phyloP scores from a whole-genome alignment of 1,284 basidiomycete genomes.

The Cryptococcus maquisensis region DNA sequence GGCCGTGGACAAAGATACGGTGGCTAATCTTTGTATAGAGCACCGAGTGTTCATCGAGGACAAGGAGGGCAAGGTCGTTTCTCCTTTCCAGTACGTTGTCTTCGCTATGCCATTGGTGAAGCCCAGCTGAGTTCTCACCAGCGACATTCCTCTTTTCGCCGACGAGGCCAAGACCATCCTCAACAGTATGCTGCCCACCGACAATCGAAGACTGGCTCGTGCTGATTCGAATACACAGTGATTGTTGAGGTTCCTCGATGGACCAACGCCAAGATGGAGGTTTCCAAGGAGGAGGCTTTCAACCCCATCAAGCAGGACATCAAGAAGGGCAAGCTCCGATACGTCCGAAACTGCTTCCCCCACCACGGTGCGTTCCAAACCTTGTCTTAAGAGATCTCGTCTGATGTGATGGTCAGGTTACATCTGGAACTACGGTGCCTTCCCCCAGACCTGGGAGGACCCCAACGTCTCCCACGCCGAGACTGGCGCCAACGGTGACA shows the following conservation, averaged over 20 bases:
- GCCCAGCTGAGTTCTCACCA: constrained; percentile 11
- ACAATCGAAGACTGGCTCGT: neutral
- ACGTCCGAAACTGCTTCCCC: constrained; percentile 99
- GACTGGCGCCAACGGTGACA: constrained; percentile 98
- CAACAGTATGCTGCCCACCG: constrained; percentile 57
- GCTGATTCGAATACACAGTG: constrained; percentile 50
- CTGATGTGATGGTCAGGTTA: constrained; percentile 39
- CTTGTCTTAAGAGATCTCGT: constrained; percentile 13
- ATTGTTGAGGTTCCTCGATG: constrained; percentile 97
- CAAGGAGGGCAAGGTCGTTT: constrained; percentile 73
- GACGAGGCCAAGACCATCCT: constrained; percentile 88
- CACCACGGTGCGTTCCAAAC: constrained; percentile 93
- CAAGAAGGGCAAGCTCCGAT: constrained; percentile 80
- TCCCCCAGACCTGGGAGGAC: constrained; percentile 99
- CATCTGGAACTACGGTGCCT: constrained; percentile 97
- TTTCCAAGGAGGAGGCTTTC: constrained; percentile 93
- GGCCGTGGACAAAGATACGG: neutral
- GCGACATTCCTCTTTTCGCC: constrained; percentile 90
- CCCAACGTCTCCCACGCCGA: constrained; percentile 82
- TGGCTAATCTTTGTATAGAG: constrained; percentile 56
- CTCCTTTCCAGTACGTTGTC: constrained; percentile 68
- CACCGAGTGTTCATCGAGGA: constrained; percentile 90
- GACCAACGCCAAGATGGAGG: constrained; percentile 99
- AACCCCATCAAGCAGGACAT: constrained; percentile 94
- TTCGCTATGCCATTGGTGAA: neutral